Percentiles rank a stretch among this genome's conserved stretches.
Conservation (phyloP, 2,329 filamentous ascomycete species). For the Aspergillus pseudonomiae region DNA sequence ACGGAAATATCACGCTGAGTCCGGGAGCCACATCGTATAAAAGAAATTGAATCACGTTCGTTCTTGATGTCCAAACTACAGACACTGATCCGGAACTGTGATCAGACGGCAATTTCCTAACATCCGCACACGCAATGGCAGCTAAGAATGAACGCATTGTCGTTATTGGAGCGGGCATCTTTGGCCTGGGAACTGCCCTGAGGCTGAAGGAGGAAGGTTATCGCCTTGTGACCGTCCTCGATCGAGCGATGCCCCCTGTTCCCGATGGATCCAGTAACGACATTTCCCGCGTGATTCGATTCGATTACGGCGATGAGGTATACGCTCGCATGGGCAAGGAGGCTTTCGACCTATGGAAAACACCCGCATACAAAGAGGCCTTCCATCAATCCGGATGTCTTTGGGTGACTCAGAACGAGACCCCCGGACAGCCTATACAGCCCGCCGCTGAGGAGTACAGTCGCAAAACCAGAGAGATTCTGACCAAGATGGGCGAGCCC, state of each 20-base stretch:
- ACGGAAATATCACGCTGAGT: background rate
- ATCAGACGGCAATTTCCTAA: background rate
- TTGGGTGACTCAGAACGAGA: slow-evolving; percentile 29
- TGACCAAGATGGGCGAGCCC: slow-evolving; percentile 28
- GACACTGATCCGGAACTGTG: background rate
- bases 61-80: background rate
- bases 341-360: slow-evolving; percentile 68
- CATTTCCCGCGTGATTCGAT: slow-evolving; percentile 43
- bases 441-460: slow-evolving; percentile 25
- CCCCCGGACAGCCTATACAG: slow-evolving; percentile 23
- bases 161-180: slow-evolving; percentile 33
- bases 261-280: slow-evolving; percentile 45
- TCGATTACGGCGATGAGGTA: slow-evolving; percentile 72
- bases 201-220: slow-evolving; percentile 29
- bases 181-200: slow-evolving; percentile 32
- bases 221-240: slow-evolving; percentile 33
- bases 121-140: slow-evolving; percentile 17
- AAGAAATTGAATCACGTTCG: background rate
- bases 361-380: slow-evolving; percentile 38
- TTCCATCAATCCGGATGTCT: slow-evolving; percentile 29
- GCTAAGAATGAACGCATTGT: slow-evolving; percentile 30
- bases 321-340: slow-evolving; percentile 72
- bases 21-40: background rate
- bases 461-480: slow-evolving; percentile 24
- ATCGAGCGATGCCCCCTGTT: slow-evolving; percentile 38